Conservation (phyloP, 257 asterid genomes). For the Petrea volubilis region DNA sequence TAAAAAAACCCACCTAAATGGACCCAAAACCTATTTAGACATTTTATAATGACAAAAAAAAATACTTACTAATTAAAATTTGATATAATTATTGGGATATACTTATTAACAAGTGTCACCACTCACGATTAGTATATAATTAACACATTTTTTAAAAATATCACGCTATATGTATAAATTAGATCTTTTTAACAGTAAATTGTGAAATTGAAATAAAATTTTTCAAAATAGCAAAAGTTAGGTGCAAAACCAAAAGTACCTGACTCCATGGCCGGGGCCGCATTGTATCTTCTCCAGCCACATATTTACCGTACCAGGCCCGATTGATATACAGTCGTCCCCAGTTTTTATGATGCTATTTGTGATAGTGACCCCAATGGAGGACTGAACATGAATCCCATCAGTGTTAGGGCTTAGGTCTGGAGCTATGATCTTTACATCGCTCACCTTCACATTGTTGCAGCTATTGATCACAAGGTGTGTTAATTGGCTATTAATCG, state of each 20-base stretch:
- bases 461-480: conserved; percentile 63
- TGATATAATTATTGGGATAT: no score
- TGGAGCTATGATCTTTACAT: conserved; percentile 55
- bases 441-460: conserved; percentile 51
- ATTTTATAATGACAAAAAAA: no score
- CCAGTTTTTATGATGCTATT: conserved; percentile 44
- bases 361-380: conserved; percentile 47
- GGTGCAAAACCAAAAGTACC: conserved; percentile 27
- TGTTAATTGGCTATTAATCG: conserved; percentile 55
- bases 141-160: no score
- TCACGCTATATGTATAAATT: no score
- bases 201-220: no score
- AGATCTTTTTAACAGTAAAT: no score
- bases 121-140: no score
- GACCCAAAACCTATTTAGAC: no score
- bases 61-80: no score
- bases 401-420: conserved; percentile 63
- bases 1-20: no score
- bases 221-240: neutral
- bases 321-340: conserved; percentile 68
- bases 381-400: conserved; percentile 59
- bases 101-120: no score
- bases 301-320: conserved; percentile 59
- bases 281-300: conserved; percentile 62
- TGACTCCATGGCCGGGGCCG: conserved; percentile 83